Percentiles rank a stretch among this genome's conserved stretches.
phyloP scores from a whole-genome alignment of 495 filamentous ascomycete species.

The Clohesyomyces aquaticus region DNA sequence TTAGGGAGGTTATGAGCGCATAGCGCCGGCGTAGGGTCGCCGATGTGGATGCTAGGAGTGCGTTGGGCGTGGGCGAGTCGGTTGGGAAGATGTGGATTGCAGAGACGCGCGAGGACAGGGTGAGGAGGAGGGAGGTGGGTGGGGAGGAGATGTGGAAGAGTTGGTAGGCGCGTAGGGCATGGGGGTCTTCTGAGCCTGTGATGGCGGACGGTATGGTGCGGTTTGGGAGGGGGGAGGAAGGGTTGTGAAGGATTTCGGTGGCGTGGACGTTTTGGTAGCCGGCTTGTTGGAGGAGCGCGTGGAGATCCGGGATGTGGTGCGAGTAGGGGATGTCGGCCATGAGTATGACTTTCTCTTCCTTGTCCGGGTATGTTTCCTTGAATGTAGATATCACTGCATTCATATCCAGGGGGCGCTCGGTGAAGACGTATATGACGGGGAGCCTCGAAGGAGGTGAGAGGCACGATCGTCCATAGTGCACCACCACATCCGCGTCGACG shows the following conservation, averaged over 20 bases:
- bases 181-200: slow-evolving; percentile 51
- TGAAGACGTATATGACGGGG: slow-evolving; percentile 93
- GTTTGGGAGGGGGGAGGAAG: slow-evolving; percentile 84
- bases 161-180: slow-evolving; percentile 69
- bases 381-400: slow-evolving; percentile 64
- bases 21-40: slow-evolving; percentile 80
- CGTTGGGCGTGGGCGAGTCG: slow-evolving; percentile 45
- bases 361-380: slow-evolving; percentile 66
- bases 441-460: slow-evolving; percentile 86
- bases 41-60: slow-evolving; percentile 57
- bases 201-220: slow-evolving; percentile 63
- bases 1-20: slow-evolving; percentile 77
- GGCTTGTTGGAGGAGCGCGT: slow-evolving; percentile 53
- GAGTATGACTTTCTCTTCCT: slow-evolving; percentile 67
- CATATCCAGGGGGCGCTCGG: slow-evolving; percentile 65
- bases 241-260: slow-evolving; percentile 75
- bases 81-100: slow-evolving; percentile 79
- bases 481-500: slow-evolving; percentile 83
- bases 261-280: slow-evolving; percentile 73
- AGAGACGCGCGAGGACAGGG: slow-evolving; percentile 79
- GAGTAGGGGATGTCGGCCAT: slow-evolving; percentile 90
- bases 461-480: slow-evolving; percentile 94
- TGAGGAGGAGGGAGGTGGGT: slow-evolving; percentile 81
- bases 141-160: slow-evolving; percentile 91
- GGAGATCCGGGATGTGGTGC: slow-evolving; percentile 64